These are phyloP conservation scores for Brettanomyces sp. DNA, from an alignment of 805 yeast genomes.

Conservation along the genomic window DNA sequence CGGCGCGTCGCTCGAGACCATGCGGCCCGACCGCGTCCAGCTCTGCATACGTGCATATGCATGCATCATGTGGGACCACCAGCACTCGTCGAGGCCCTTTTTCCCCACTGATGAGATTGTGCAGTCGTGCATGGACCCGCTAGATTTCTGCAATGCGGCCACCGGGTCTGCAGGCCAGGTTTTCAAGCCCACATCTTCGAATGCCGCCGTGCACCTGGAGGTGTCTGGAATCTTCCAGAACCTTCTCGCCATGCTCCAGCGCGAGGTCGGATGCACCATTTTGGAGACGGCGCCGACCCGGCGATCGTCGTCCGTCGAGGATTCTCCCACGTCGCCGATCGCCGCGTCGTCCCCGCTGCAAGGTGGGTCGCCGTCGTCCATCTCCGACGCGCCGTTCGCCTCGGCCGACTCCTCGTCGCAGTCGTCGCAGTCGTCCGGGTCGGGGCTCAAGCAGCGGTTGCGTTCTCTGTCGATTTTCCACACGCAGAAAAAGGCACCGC, in stretches of 20 bases:
- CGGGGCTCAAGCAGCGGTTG: constrained; percentile 20
- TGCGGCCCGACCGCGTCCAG: constrained; percentile 61
- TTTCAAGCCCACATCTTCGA: constrained; percentile 34
- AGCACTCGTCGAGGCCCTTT: constrained; percentile 48
- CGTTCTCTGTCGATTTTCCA: constrained; percentile 30
- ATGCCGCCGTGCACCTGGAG: constrained; percentile 57
- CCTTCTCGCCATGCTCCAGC: constrained; percentile 52
- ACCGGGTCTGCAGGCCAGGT: constrained; percentile 26
- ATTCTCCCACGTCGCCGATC: neutral
- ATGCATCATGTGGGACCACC: constrained; percentile 57
- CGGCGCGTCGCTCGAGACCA: constrained; percentile 47
- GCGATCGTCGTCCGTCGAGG: neutral
- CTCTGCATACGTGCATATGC: constrained; percentile 65
- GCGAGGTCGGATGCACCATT: constrained; percentile 38
- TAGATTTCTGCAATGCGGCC: constrained; percentile 22
- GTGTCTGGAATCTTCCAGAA: constrained; percentile 49
- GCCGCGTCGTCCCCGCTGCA: neutral
- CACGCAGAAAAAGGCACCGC: constrained; percentile 24
- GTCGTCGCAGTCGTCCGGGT: constrained; percentile 18
- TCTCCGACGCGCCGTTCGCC: neutral
- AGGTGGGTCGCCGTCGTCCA: neutral
- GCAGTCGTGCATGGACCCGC: constrained; percentile 24
- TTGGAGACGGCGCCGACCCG: constrained; percentile 3
- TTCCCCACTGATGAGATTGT: constrained; percentile 58
- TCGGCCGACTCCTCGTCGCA: constrained; percentile 12